These are phyloP conservation scores for Ustulina deusta DNA, from an alignment of 2,329 filamentous ascomycete species.

Conservation along the genomic window DNA sequence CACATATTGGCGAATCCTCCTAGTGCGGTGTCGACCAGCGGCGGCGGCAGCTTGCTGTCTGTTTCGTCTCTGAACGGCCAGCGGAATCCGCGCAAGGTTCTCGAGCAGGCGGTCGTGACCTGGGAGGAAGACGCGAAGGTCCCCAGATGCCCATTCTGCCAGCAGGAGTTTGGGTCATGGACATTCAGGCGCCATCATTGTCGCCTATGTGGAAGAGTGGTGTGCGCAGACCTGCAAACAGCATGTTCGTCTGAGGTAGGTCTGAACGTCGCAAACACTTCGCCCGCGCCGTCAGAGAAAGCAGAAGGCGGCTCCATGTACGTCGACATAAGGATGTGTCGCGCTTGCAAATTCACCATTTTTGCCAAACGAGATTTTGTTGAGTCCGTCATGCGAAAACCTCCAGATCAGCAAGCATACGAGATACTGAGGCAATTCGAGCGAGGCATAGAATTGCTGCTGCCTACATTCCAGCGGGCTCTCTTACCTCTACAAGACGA, in stretches of 20 bases:
- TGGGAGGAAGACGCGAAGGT: constrained; percentile 95
- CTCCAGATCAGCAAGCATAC: constrained; percentile 82
- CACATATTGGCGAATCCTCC: constrained; percentile 82
- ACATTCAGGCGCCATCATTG: constrained; percentile 95
- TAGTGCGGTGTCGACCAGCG: constrained; percentile 62
- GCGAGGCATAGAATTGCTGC: constrained; percentile 81
- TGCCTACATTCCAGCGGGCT: constrained; percentile 86
- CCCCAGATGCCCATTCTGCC: constrained; percentile 87
- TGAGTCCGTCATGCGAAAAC: constrained; percentile 73
- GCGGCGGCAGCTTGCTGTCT: constrained; percentile 67
- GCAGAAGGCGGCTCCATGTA: constrained; percentile 60
- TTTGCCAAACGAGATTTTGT: constrained; percentile 80
- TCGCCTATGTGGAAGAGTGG: constrained; percentile 89
- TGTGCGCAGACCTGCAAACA: constrained; percentile 89
- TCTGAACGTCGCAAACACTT: constrained; percentile 75
- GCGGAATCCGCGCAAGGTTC: constrained; percentile 79
- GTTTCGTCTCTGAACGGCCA: constrained; percentile 73
- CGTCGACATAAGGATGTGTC: constrained; percentile 90
- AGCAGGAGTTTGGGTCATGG: constrained; percentile 95
- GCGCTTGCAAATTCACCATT: constrained; percentile 78
- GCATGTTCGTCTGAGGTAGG: constrained; percentile 87
- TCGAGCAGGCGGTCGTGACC: constrained; percentile 92
- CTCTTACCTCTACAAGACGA: constrained; percentile 76
- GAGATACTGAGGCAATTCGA: constrained; percentile 89
- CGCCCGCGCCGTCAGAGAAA: constrained; percentile 60